Evolutionary conservation across 257 asterid genomes (phyloP), one percentile per base, ranked within the genome.

Genomic region (Solanum sparsipilum): DNA sequence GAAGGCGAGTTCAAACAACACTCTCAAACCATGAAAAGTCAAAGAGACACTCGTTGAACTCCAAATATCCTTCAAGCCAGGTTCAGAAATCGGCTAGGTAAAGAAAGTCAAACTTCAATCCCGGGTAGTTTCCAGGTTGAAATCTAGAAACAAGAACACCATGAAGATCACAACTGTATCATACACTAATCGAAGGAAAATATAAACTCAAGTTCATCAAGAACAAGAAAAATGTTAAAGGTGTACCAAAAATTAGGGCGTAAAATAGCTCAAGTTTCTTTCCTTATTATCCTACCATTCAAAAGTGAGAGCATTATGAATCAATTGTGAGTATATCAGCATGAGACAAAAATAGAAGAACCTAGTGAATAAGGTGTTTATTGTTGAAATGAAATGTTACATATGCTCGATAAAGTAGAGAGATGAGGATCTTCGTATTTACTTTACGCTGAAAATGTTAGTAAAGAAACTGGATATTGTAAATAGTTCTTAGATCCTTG

Each of bases 251-350:
- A 79, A 79, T 27, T 79, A 27, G 27, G 29, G 8, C 6, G 2
- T 27, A 79, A 44, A 44, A 27, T 0, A 13, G 72, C 90, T 94
- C 94, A 95, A 31, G 98, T 97, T 93, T 96, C 95, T 91, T 96
- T 94, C 92, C 98, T 91, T 38, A 98, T 96, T 92, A 95, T 94
- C 95, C 99, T 96, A 93, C 34, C 89, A 92, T 87, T 56, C 13
- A 76, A 87, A 86, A 56, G 18, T 8, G 29, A 44, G 48, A 67
- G 63, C 38, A 82, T 56, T 76, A 88, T 60, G n/a, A 85, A 46
- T 46, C 56, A 46, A 46, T 13, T 46, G 18, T 46, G 56, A 46
- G 18, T 13, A 46, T 46, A 46, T 13, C 6, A 46, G 20, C 20
- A 13, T 46, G 56, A 46, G 56, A 13, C 56, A 46, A 13, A 46